These are phyloP conservation scores for Globisporangium radiosum DNA, from an alignment of 352 stramenopile species.

Conservation along the genomic window DNA sequence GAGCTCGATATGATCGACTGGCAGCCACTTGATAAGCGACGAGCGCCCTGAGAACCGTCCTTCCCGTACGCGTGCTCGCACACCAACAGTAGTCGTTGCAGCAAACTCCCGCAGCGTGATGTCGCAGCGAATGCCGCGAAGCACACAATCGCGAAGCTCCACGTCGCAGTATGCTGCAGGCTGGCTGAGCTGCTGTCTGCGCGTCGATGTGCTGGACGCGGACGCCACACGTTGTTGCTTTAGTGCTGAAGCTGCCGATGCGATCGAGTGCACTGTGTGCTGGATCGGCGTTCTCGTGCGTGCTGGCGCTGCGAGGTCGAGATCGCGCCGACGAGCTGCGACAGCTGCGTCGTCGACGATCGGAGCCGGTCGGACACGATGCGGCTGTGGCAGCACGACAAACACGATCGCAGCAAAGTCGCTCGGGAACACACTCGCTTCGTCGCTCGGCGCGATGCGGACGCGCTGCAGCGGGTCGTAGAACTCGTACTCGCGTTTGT, in stretches of 20 bases:
- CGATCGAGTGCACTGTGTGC: neutral
- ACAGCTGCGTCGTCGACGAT: neutral
- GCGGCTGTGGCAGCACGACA: conserved; percentile 1
- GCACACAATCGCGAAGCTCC: neutral
- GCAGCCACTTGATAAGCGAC: conserved; percentile 7
- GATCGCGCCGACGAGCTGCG: neutral
- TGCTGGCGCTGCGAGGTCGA: neutral
- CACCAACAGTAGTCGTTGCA: conserved; percentile 1
- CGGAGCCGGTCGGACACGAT: neutral
- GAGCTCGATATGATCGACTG: neutral
- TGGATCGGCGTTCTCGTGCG: neutral
- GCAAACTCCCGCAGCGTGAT: conserved; percentile 9
- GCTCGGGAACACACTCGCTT: conserved; percentile 5
- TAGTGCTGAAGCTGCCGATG: neutral
- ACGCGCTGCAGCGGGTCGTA: conserved; percentile 11
- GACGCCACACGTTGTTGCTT: neutral
- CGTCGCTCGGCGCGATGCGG: conserved; percentile 9
- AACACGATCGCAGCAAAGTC: conserved; percentile 12
- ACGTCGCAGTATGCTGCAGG: conserved; percentile 6
- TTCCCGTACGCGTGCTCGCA: conserved; percentile 6
- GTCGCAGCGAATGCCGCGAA: conserved; percentile 2
- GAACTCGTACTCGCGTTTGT: conserved; percentile 21
- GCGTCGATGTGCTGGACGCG: neutral
- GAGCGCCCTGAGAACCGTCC: neutral
- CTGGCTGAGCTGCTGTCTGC: neutral